Evolutionary conservation across 2,329 filamentous ascomycete species (phyloP), one percentile per base, ranked within the genome.

Genomic region (Biscogniauxia sp.): DNA sequence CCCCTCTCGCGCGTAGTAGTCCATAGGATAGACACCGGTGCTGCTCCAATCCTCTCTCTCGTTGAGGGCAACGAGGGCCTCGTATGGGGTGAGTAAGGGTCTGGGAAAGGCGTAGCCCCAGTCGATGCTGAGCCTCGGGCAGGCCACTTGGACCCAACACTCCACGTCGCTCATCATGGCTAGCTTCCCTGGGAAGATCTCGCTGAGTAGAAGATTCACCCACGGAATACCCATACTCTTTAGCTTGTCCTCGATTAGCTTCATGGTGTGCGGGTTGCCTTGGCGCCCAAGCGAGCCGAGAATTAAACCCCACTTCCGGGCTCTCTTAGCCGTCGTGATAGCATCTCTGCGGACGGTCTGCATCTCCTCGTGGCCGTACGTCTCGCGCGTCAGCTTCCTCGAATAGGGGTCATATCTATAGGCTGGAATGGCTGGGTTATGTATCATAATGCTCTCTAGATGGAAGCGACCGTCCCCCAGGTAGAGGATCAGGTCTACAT

Each of bases 381-480:
- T 89, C 77, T 99, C 96, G 66, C 91, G 88, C 1, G 94, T 97
- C 26, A 99, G 84, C 61, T 91, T 92, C 55, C 94, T 87, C 11
- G 93, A 95, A 78, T 99, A 99, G 0, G 96, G 95, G 73, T 99
- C 95, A 76, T 99, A 99, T 65, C 95, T 86, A 77, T 97, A 99
- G 1, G 96, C 94, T 0, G 94, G 91, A 41, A 97, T 86, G 5
- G 81, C 78, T 0, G 96, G 95, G 77, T 99, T 99, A 73, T 98
- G 95, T 67, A 99, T 99, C 94, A 99, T 99, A 71, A 96, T 94
- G 71, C 92, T 96, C 77, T 99, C 95, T 51, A 99, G 89, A 74
- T 99, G 95, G 50, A 68, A 73, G 13, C 67, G 66, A 15, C 69
- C 68, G 53, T 73, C 66, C 13, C 75, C 68, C 25, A 77, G 62